These are phyloP conservation scores for Lathyrus aphaca DNA, from an alignment of 306 rosid genomes.

Conservation along the genomic window DNA sequence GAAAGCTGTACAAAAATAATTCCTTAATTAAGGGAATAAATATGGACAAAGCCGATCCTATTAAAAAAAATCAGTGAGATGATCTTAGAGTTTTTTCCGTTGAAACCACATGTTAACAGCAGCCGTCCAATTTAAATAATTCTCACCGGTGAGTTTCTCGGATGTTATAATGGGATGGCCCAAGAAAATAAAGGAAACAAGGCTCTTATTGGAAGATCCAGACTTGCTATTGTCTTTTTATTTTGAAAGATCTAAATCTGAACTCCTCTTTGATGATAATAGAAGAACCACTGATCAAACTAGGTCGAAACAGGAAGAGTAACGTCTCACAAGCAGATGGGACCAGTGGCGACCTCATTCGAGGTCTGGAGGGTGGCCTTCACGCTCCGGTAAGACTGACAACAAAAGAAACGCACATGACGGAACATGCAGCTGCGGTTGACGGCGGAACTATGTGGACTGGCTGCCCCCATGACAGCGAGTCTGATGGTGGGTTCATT, in stretches of 20 bases:
- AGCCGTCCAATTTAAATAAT: neutral
- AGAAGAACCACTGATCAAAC: neutral
- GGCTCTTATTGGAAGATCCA: neutral
- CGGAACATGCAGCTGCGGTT: neutral
- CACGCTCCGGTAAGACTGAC: neutral
- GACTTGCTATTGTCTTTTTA: neutral
- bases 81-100: neutral
- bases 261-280: neutral
- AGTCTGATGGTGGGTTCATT: neutral
- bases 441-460: neutral
- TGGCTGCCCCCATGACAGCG: neutral
- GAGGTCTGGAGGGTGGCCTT: neutral
- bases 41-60: too few relatives aligned
- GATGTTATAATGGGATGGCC: neutral
- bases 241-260: too few relatives aligned
- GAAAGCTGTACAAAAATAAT: too few relatives aligned
- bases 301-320: neutral
- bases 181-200: neutral
- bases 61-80: neutral
- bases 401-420: neutral
- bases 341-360: neutral
- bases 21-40: too few relatives aligned
- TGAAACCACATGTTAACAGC: neutral
- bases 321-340: neutral
- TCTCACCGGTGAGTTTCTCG: neutral